Base-by-base conservation (phyloP, 2,329 filamentous ascomycete genomes). In the Neofusicoccum ribis region DNA sequence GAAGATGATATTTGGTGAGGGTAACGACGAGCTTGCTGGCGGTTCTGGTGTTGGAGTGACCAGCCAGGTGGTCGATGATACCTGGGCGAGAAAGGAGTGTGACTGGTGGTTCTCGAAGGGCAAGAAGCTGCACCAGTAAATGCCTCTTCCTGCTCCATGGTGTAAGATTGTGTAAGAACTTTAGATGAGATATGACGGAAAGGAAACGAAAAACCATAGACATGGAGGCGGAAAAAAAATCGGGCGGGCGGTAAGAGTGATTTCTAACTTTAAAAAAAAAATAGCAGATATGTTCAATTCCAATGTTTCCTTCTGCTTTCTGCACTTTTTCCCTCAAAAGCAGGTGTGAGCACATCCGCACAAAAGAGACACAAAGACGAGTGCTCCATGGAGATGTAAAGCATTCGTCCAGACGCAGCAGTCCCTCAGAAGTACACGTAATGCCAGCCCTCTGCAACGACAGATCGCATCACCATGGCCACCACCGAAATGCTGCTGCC, bases 61-160 rank as follows among this genome's bases (percentile, higher is more conserved):
- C 1, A 84, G 81, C 0, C 71, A 80, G 63, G 74, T 82, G 63
- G 68, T 75, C 59, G 64, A 72, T 81, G 76, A 84, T 78, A 23
- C 73, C 3, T 77, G 78, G 66, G 83, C 85, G 66, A 75, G 75
- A 62, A 73, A 79, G 59, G 82, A 85, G 70, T 87, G 84, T 69
- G 73, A 77, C 12, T 90, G 87, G 72, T 90, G 88, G 88, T 89
- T 85, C 84, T 78, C 79, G 12, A 81, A 82, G 66, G 82, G 83
- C 20, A 74, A 79, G 65, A 67, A 63, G 50, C 56, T 65, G 20
- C 63, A 65, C 43, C 63, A 65, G 47, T 65, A 36, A 49, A 39
- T 12, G 20, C 15, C 23, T 23, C 20, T 8, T 14, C 23, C 6
- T 1, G 5, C 5, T 11, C 20, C 3, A 31, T 27, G 15, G 8